Base-by-base conservation (phyloP, 164 flowering plant genomes). In the Chimonanthus salicifolius region DNA sequence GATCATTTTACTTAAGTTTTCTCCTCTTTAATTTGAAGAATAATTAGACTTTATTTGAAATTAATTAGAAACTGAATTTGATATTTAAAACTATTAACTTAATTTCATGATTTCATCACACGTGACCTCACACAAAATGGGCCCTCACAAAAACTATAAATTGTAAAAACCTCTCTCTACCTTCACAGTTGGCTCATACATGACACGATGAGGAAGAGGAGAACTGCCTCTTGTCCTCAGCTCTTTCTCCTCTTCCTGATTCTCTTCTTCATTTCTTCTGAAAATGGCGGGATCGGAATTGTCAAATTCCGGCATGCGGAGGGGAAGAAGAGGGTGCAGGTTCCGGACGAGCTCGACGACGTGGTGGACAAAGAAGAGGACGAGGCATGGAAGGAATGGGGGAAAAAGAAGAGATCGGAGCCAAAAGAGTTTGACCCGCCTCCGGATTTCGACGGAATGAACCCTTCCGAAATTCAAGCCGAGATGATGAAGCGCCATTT, bases 381-480 rank as follows among this genome's bases (percentile, higher is more conserved):
- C 78, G 99, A 95, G 2, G 87, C 76, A 2, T 95, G 98, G 99
- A 92, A 81, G 69, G 80, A 88, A 78, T 93, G 98, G 98, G 99
- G 97, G 63, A 81, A 33, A 33, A 33, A 83, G 80, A 89, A 82
- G 80, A 88, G 75, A 72, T 73, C 82, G 5, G 63, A 64, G 9
- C 62, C 80, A n/a, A 67, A 77, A 18, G 78, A 82, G 10, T 83
- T 82, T 77, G 92, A 87, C 69, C 91, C 87, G 4, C 92, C 92
- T 3, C 83, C 87, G 11, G 97, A 94, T 76, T 82, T 90, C 2
- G 69, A 82, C 51, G 76, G 76, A 4, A 84, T 91, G 89, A 76
- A 78, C 3, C 10, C 75, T 0, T 6, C 79, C 3, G 49, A 89
- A 79, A 86, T 95, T 67, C 92, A 90, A 77, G 88, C 76, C 0